A percentile compares a stretch with the other conserved stretches of the same genome.
Evolutionary conservation across 345 rosid species (phyloP).

Genomic region (Populus deltoides): DNA sequence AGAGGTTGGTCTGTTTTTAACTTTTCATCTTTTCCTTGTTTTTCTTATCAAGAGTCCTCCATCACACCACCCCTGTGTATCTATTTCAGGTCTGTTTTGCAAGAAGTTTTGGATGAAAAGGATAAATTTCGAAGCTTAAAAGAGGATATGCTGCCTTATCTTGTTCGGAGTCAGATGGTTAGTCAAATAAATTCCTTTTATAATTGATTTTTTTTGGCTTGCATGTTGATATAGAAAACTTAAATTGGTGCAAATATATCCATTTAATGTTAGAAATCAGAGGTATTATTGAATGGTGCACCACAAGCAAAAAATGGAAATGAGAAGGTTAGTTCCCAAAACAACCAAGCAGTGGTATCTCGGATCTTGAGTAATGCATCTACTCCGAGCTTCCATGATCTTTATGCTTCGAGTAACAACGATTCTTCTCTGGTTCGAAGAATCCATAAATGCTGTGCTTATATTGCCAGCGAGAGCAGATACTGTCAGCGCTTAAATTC

Average conservation of each 20-base stretch:
- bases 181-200: constrained; percentile 35
- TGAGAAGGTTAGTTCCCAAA: constrained; percentile 50
- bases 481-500: constrained; percentile 78
- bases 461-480: constrained; percentile 69
- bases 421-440: constrained; percentile 44
- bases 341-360: constrained; percentile 49
- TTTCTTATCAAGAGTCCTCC: not conserved
- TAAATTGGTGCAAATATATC: constrained; percentile 11
- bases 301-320: constrained; percentile 63
- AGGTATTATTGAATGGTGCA: constrained; percentile 40
- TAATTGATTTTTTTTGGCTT: not conserved
- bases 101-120: constrained; percentile 65
- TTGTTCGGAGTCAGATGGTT: constrained; percentile 92
- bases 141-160: constrained; percentile 86
- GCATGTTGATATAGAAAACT: not conserved
- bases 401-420: constrained; percentile 36
- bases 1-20: constrained; percentile 51
- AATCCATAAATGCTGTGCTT: constrained; percentile 88
- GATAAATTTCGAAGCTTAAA: constrained; percentile 71
- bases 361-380: constrained; percentile 73
- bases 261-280: constrained; percentile 55
- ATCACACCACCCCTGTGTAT: not conserved
- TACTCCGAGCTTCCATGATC: constrained; percentile 66
- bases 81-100: constrained; percentile 65
- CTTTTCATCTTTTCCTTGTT: constrained; percentile 7